Conservation (phyloP, 495 filamentous ascomycete species). For the Evansstolkia leycettana region DNA sequence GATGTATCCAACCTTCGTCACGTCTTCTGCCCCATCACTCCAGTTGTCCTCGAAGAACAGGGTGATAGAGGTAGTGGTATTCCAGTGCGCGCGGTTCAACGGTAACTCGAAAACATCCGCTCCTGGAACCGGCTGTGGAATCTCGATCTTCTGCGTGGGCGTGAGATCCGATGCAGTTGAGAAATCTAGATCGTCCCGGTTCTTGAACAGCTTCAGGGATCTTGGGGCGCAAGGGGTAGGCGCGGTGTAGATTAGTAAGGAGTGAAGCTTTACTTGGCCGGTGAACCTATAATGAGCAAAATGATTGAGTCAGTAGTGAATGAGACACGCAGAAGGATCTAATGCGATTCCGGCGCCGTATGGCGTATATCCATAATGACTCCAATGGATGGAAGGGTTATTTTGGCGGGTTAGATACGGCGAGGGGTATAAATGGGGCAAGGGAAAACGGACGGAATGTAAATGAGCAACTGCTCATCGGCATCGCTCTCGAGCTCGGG, state of each 20-base stretch:
- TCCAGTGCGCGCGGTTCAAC: conserved; percentile 80
- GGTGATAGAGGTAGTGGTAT: conserved; percentile 58
- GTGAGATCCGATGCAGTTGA: conserved; percentile 49
- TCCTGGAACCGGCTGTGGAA: conserved; percentile 51
- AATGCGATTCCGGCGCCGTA: too few relatives aligned
- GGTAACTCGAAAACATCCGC: conserved; percentile 74
- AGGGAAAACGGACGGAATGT: conserved; percentile 61
- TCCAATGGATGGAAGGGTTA: conserved; percentile 9
- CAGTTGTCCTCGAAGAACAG: conserved; percentile 69
- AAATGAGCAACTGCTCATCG: conserved; percentile 88
- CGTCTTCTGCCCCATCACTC: conserved; percentile 57
- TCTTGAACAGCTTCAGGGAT: conserved; percentile 73
- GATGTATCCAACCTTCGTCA: conserved; percentile 67
- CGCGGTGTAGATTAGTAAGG: conserved; percentile 71
- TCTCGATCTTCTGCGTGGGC: conserved; percentile 65
- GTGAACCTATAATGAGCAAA: conserved; percentile 63
- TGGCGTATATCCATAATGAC: too few relatives aligned
- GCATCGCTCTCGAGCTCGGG: conserved; percentile 73
- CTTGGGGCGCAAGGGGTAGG: conserved; percentile 58
- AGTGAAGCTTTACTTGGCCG: conserved; percentile 83
- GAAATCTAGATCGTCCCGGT: conserved; percentile 83
- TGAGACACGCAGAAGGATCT: too few relatives aligned
- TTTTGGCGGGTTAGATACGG: conserved; percentile 9
- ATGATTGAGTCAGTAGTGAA: neutral
- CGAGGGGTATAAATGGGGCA: neutral